Base-by-base conservation (phyloP, 2,329 filamentous ascomycete species). In the Mollisiaceae sp. region DNA sequence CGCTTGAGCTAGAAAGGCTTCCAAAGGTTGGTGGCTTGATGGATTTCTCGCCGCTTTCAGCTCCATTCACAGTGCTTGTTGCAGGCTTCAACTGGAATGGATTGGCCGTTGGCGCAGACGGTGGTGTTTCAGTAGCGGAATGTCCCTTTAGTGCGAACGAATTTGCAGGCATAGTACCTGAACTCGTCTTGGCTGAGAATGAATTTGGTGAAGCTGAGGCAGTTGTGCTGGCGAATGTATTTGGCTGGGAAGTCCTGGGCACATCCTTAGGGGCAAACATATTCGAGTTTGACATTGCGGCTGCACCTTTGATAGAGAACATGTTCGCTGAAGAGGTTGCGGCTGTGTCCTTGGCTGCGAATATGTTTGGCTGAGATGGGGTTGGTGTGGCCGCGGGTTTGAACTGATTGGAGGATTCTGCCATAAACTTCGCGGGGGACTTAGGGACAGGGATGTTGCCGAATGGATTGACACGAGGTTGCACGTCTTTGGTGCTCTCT, bases 381-480 rank as follows among this genome's bases (percentile, higher is more conserved):
- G 27, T 32, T 38, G 58, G 38, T 38, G 36, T 36, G 1, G 50
- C 22, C 20, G 67, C 38, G 32, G 67, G 65, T 54, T 69, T 72
- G n/a, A 65, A 52, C 9, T 64, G 45, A 38, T 27, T 32, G n/a
- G 62, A n/a, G 45, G 63, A 38, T 32, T 59, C 54, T 20, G 64
- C 38, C 8, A 52, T 50, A 15, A 64, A 18, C 38, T 67, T 64
- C n/a, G 62, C 55, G 14, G 69, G 50, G 14, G 70, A 67, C 35
- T 59, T 59, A 47, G 73, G 69, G 43, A 72, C 60, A 18, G 68
- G 62, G 12, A 75, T 52, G 41, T 52, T 66, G 43, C 65, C 68
- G 52, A 75, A 77, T 32, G 74, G 74, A 65, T 76, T 76, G 58
- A 52, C 1, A 43, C 64, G 65, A 50, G 74, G 69, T n/a, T 60